Evolutionary conservation across 2,329 filamentous ascomycete genomes (phyloP).

Genomic region (Orbilia blumenaviensis): DNA sequence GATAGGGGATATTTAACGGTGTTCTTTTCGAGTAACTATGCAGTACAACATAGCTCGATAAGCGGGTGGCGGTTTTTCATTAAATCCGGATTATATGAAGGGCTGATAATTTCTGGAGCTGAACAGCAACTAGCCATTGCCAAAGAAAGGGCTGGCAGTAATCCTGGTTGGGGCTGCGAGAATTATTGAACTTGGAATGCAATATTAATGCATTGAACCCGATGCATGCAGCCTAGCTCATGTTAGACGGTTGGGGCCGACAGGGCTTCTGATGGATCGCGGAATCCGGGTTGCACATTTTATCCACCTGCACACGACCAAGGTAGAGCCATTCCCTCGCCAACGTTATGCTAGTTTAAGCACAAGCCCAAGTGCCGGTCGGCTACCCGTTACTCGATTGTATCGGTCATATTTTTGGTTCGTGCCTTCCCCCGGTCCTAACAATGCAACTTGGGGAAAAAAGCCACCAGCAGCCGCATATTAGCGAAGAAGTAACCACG

Average conservation of each 20-base stretch:
- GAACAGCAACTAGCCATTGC: conserved; percentile 22
- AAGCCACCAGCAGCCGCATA: not conserved
- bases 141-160: not conserved
- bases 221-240: conserved; percentile 20
- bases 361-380: not conserved
- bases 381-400: not conserved
- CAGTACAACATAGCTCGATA: not conserved
- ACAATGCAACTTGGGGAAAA: not conserved
- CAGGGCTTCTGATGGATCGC: conserved; percentile 15
- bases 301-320: not conserved
- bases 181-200: conserved; percentile 18
- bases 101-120: conserved; percentile 10
- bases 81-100: not conserved
- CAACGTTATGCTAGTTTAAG: conserved; percentile 16
- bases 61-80: not conserved
- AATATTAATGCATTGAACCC: conserved; percentile 29
- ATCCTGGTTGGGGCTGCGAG: not conserved
- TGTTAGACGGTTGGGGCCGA: conserved; percentile 5
- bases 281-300: conserved; percentile 3
- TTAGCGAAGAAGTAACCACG: not conserved
- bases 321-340: not conserved
- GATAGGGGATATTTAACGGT: not conserved
- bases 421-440: no score
- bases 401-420: not conserved
- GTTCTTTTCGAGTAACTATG: not conserved